A percentile compares a stretch with the other conserved stretches of the same genome.
phyloP scores from a whole-genome alignment of 805 yeast species.

The Trichomonascus vanleenenianus region DNA sequence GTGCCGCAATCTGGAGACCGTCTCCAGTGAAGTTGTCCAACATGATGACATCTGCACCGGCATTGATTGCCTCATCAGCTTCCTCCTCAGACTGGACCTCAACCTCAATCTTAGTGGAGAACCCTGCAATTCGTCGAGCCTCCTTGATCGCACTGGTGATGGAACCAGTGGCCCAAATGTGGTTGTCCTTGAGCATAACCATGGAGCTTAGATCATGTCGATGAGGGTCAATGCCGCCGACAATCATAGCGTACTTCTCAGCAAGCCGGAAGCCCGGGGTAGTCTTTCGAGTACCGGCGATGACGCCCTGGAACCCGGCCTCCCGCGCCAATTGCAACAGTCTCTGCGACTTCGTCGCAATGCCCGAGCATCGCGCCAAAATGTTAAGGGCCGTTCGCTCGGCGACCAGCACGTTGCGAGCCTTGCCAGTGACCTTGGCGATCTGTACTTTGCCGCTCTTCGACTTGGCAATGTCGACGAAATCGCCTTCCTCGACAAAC shows the following conservation, averaged over 20 bases:
- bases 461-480: slow-evolving; percentile 40
- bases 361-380: slow-evolving; percentile 76
- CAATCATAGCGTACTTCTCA: slow-evolving; percentile 90
- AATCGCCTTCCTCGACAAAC: slow-evolving; percentile 64
- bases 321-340: slow-evolving; percentile 55
- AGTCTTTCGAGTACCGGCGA: slow-evolving; percentile 96
- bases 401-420: slow-evolving; percentile 67
- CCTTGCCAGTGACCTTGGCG: slow-evolving; percentile 75
- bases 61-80: slow-evolving; percentile 85
- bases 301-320: slow-evolving; percentile 68
- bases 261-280: slow-evolving; percentile 87
- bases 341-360: slow-evolving; percentile 65
- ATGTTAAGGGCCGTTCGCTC: slow-evolving; percentile 83
- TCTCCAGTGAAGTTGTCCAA: slow-evolving; percentile 76
- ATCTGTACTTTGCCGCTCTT: slow-evolving; percentile 53
- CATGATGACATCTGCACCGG: slow-evolving; percentile 96
- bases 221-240: slow-evolving; percentile 92
- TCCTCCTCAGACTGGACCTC: slow-evolving; percentile 81
- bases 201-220: slow-evolving; percentile 84
- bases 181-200: slow-evolving; percentile 96
- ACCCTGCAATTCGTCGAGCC: slow-evolving; percentile 80
- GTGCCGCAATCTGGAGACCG: slow-evolving; percentile 58
- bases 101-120: slow-evolving; percentile 84
- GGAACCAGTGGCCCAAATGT: slow-evolving; percentile 87
- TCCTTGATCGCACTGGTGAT: slow-evolving; percentile 72